Base-by-base conservation (phyloP, 2,329 filamentous ascomycete genomes). In the Arthrobotrys entomopaga region DNA sequence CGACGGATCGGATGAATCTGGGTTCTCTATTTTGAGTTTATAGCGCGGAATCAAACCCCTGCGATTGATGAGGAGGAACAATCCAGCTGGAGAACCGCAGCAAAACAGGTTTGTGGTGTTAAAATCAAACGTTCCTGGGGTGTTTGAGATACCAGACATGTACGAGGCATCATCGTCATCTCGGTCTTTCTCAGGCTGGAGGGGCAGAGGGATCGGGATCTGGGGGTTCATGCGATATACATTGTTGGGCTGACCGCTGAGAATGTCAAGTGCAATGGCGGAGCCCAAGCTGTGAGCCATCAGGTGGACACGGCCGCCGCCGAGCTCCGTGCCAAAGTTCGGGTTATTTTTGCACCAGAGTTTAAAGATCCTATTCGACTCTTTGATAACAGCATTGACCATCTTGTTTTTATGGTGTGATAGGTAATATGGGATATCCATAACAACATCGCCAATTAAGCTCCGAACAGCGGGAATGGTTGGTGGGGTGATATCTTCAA, bases 401-500 rank as follows among this genome's bases (percentile, higher is more conserved):
- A 99, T 98, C 81, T 93, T 97, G 2, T 90, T 87, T 79, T 98
- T 97, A 82, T 98, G 94, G 71, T 96, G 91, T 0, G 94, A 98
- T 82, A 99, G 89, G 82, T 98, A 99, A 80, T 97, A 98, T 0
- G 95, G 95, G 57, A 99, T 94, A 80, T 99, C 95, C 57, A 98
- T 90, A 92, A 99, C 97, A 78, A 99, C 92, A 81, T 99, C 95
- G 48, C 91, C 96, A 75, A 99, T 96, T 80, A 99, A 88, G 79
- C 91, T 92, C 52, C 95, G 89, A n/a, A 99, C 90, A 0, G 92
- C 93, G 0, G 94, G 93, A 29, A 99, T 91, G 0, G 92, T 95
- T 48, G 89, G 87, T 0, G 93, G 93, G 3, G 96, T 97, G 77
- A 99, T 97, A 78, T 98, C 93, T 78, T 93, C 91, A 13, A 99